phyloP scores from a whole-genome alignment of 805 yeast genomes.

The Nakazawaea molendinolei region DNA sequence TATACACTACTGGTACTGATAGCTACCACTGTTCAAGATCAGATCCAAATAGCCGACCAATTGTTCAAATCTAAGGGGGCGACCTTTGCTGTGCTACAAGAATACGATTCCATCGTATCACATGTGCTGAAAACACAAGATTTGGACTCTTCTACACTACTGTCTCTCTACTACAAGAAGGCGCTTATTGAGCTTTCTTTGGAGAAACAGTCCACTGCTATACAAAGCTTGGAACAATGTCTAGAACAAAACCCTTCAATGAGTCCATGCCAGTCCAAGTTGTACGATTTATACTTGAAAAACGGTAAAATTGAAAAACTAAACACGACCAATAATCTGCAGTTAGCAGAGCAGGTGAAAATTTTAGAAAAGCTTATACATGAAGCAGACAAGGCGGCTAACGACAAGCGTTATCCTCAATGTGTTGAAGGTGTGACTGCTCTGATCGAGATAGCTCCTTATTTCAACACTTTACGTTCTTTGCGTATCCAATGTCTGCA shows the following conservation, averaged over 20 bases:
- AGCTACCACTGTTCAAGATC: too few relatives aligned
- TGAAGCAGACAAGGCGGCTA: slow-evolving; percentile 6
- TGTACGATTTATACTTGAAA: slow-evolving; percentile 42
- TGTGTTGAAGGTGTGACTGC: slow-evolving; percentile 27
- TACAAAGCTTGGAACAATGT: slow-evolving; percentile 44
- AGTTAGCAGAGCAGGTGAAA: slow-evolving; percentile 5
- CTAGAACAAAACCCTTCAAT: slow-evolving; percentile 30
- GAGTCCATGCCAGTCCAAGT: slow-evolving; percentile 41
- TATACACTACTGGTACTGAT: too few relatives aligned
- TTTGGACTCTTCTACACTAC: too few relatives aligned
- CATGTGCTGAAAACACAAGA: slow-evolving; percentile 16
- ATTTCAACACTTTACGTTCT: slow-evolving; percentile 30
- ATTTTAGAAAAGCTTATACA: slow-evolving; percentile 13
- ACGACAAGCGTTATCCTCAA: slow-evolving; percentile 17
- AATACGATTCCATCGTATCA: slow-evolving; percentile 21
- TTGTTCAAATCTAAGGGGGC: slow-evolving; percentile 19
- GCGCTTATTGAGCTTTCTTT: slow-evolving; percentile 56
- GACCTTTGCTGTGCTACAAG: slow-evolving; percentile 21
- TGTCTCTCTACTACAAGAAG: slow-evolving; percentile 48
- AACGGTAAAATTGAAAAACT: slow-evolving; percentile 43
- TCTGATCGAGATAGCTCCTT: slow-evolving; percentile 36
- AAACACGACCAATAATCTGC: slow-evolving; percentile 2
- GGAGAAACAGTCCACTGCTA: slow-evolving; percentile 47
- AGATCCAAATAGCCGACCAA: slow-evolving; percentile 9
- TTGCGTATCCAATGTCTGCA: slow-evolving; percentile 23